Evolutionary conservation across 2,329 filamentous ascomycete genomes (phyloP), one percentile per base, ranked within the genome.

Genomic region (Aureobasidium sp.): DNA sequence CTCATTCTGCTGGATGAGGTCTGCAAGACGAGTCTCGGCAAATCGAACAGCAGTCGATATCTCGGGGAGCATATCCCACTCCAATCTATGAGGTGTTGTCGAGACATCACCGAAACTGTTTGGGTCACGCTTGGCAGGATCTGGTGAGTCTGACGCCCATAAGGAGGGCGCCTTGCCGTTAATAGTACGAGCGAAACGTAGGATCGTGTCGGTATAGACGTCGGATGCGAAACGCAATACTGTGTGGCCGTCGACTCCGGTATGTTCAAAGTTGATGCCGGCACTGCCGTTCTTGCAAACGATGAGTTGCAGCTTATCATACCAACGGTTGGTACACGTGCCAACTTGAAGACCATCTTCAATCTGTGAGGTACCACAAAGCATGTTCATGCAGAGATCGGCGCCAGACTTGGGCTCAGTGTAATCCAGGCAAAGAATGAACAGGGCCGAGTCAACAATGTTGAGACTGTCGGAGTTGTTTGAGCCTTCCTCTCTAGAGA

Each of bases 221-320:
- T 99, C 94, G 65, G 91, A 96, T 17, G 94, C 94, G 69, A 99
- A 97, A 6, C 94, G 88, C 59, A 99, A 83, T 25, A 99, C 94
- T 0, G 94, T 99, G 73, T 99, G 94, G 1, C 94, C 94, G 70
- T 99, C 94, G 5, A 99, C 93, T 67, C 94, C 94, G 0, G 94
- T 99, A 71, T 99, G 94, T 74, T 99, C 94, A 70, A 99, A 97
- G 77, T 99, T 99, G 84, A 99, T 97, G 6, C 94, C 94, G 0
- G 94, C 94, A 71, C 91, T 96, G 62, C 94, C 94, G 75, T 97
- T 99, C 78, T 96, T 96, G 81, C 94, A 97, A 56, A 99, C 94
- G 61, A 99, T 97, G 65, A 99, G 97, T 73, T 99, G 94, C 52
- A 99, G 81, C 78, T 99, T 99, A 77, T 99, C 94, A 71, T 99